A percentile compares a stretch with the other conserved stretches of the same genome.
phyloP scores from a whole-genome alignment of 768 basidiomycete genomes.

The Coprinellus aureogranulatus region DNA sequence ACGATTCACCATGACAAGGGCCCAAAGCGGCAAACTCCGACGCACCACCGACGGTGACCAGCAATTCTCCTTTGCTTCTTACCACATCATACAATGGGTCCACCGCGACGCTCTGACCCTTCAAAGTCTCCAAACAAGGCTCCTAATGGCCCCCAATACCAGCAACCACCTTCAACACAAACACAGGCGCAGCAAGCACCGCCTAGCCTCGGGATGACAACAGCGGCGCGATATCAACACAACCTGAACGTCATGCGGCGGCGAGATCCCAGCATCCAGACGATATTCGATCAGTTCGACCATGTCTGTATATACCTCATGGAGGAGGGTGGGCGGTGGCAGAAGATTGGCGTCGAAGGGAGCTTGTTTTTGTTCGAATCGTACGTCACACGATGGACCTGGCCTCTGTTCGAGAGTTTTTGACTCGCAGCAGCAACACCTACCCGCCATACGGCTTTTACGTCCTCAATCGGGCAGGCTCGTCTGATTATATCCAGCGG shows the following conservation, averaged over 20 bases:
- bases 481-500: conserved; percentile 71
- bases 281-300: conserved; percentile 85
- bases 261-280: conserved; percentile 74
- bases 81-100: neutral
- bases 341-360: conserved; percentile 82
- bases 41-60: neutral
- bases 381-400: conserved; percentile 38
- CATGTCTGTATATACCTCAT: conserved; percentile 77
- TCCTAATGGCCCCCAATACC: neutral
- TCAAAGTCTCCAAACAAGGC: conserved; percentile 1
- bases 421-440: conserved; percentile 46
- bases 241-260: conserved; percentile 80
- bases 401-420: neutral
- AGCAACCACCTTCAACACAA: neutral
- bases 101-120: neutral
- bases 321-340: conserved; percentile 72
- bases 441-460: conserved; percentile 86
- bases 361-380: conserved; percentile 87
- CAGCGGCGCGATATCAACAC: conserved; percentile 63
- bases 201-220: conserved; percentile 53
- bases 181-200: conserved; percentile 4
- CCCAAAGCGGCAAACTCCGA: neutral
- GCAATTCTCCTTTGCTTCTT: neutral
- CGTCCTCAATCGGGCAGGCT: conserved; percentile 78
- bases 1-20: no score